phyloP scores from a whole-genome alignment of 768 basidiomycete species.

The Mycena belliarum region DNA sequence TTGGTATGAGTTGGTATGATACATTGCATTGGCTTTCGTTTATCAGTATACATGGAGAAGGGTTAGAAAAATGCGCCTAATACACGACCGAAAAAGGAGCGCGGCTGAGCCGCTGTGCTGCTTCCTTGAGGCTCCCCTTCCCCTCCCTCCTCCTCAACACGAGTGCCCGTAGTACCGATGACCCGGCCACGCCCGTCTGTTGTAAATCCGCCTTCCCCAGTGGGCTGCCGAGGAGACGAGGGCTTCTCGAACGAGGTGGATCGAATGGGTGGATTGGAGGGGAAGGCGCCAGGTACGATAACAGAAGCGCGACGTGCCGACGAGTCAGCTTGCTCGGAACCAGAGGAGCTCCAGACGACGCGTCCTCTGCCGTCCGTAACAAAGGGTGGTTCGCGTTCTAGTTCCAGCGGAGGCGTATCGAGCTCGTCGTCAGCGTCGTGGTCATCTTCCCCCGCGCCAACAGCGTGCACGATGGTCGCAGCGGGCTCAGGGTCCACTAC shows the following conservation, averaged over 20 bases:
- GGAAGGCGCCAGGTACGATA: conserved; percentile 5
- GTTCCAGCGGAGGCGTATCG: conserved; percentile 22
- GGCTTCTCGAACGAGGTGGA: conserved; percentile 10
- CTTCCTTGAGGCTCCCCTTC: conserved; percentile 5
- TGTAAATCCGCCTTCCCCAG: conserved; percentile 9
- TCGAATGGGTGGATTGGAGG: neutral
- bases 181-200: conserved; percentile 23
- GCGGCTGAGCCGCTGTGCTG: conserved; percentile 5
- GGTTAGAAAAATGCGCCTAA: conserved; percentile 24
- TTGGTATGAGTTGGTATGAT: neutral
- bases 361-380: conserved; percentile 66
- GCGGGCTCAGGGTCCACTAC: neutral
- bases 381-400: conserved; percentile 47
- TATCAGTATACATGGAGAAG: conserved; percentile 1
- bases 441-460: conserved; percentile 18
- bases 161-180: conserved; percentile 8
- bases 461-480: neutral
- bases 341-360: conserved; percentile 47
- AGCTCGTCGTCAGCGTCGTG: conserved; percentile 24
- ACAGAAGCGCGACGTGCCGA: conserved; percentile 3
- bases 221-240: conserved; percentile 7
- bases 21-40: conserved; percentile 2
- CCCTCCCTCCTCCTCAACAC: conserved; percentile 8
- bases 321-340: conserved; percentile 6
- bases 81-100: conserved; percentile 30